Conservation (phyloP, 441 rosid genomes). For the Hypseocharis bilobata region DNA sequence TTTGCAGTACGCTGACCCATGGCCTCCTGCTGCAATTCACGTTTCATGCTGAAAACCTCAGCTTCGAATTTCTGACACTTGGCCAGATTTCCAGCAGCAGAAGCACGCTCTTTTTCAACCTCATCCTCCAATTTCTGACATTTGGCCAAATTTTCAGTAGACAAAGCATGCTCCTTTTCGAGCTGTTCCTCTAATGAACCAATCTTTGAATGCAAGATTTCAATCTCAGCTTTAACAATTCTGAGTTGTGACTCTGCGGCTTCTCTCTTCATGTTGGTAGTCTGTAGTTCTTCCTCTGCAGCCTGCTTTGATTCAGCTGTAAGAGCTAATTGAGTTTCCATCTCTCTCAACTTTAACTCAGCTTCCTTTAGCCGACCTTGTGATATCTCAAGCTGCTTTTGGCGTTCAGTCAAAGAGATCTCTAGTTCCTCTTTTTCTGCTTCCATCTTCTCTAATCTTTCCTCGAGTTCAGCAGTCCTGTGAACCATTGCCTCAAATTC, state of each 20-base stretch:
- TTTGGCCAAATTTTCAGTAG: conserved; percentile 35
- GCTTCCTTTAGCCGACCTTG: conserved; percentile 36
- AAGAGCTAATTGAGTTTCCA: conserved; percentile 38
- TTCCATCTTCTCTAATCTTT: conserved; percentile 46
- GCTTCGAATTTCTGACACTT: conserved; percentile 43
- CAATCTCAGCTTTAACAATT: conserved; percentile 44
- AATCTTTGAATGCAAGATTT: conserved; percentile 40
- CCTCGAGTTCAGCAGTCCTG: conserved; percentile 50
- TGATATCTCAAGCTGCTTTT: conserved; percentile 31
- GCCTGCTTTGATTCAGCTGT: conserved; percentile 46
- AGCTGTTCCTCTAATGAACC: conserved; percentile 38
- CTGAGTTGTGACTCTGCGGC: conserved; percentile 42
- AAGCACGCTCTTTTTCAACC: conserved; percentile 37
- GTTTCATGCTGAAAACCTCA: conserved; percentile 46
- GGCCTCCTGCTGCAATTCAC: conserved; percentile 17
- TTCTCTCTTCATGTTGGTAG: conserved; percentile 38
- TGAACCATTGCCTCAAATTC: conserved; percentile 41
- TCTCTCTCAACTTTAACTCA: conserved; percentile 34
- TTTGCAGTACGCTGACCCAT: conserved; percentile 21
- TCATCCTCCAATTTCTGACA: conserved; percentile 46
- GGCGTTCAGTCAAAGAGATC: conserved; percentile 40
- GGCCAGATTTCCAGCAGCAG: conserved; percentile 34
- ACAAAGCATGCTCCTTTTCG: conserved; percentile 39
- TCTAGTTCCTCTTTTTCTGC: conserved; percentile 46
- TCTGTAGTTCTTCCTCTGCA: conserved; percentile 40